phyloP scores from a whole-genome alignment of 2,329 filamentous ascomycete genomes.

The Phialocephala sp. region DNA sequence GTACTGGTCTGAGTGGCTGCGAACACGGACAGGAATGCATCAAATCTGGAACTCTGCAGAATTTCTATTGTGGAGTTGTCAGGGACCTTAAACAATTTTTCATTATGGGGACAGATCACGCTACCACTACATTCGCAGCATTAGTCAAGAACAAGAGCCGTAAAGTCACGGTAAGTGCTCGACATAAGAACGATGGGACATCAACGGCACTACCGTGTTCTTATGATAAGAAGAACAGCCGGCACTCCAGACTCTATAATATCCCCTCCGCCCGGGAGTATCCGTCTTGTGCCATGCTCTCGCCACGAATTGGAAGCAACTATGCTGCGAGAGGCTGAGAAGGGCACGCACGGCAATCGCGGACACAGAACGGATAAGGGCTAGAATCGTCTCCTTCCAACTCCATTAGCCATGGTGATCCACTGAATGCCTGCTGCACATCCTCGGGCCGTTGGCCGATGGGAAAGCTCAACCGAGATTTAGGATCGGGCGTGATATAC shows the following conservation, averaged over 20 bases:
- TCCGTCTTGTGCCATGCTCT: background rate
- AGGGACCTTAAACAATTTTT: background rate
- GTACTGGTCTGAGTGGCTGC: background rate
- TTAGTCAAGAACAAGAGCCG: background rate
- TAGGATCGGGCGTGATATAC: background rate
- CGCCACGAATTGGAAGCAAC: constrained; percentile 6
- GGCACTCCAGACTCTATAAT: background rate
- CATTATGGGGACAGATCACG: background rate
- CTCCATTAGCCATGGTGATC: constrained; percentile 2
- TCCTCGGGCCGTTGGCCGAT: constrained; percentile 4
- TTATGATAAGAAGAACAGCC: constrained; percentile 6
- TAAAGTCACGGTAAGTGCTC: background rate
- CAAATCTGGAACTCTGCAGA: background rate
- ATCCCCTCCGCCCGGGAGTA: background rate
- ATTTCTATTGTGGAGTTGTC: constrained; percentile 1
- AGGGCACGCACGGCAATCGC: background rate
- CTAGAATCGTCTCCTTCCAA: background rate
- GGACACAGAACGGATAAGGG: background rate
- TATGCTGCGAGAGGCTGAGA: background rate
- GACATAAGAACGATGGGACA: background rate
- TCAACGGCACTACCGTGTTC: background rate
- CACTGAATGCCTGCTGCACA: background rate
- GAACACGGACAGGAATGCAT: background rate
- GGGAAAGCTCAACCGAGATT: constrained; percentile 8
- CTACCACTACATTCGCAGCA: background rate